Conservation (phyloP, 2,329 filamentous ascomycete genomes). For the Ophiostoma fasciatum region DNA sequence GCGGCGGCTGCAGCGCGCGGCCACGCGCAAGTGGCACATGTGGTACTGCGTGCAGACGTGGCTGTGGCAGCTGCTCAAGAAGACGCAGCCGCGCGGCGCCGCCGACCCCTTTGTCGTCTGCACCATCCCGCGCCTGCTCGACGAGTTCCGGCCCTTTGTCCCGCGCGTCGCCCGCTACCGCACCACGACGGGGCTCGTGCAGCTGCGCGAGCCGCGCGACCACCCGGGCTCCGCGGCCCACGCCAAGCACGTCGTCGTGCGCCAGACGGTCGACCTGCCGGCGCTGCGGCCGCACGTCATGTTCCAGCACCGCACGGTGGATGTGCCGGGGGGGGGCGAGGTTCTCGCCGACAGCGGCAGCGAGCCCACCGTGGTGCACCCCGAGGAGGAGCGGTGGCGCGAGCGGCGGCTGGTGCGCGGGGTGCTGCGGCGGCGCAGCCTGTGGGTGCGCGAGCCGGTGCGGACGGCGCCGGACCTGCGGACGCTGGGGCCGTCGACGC, state of each 20-base stretch:
- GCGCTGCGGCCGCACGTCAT: conserved; percentile 1
- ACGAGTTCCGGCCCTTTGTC: conserved; percentile 32
- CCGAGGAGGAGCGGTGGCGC: background rate
- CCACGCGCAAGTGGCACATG: conserved; percentile 17
- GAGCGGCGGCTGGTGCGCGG: background rate
- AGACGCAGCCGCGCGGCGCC: conserved; percentile 4
- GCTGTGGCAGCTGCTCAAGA: conserved; percentile 14
- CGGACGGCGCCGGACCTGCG: background rate
- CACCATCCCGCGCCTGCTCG: conserved; percentile 27
- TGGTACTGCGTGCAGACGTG: conserved; percentile 19
- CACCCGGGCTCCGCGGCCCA: background rate
- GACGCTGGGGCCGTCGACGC: background rate
- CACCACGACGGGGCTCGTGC: conserved; percentile 23
- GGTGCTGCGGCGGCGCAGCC: background rate
- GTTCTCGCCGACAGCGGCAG: background rate
- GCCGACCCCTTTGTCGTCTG: conserved; percentile 6
- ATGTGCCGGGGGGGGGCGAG: background rate
- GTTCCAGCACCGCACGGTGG: background rate
- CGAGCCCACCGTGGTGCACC: background rate
- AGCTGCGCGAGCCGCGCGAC: conserved; percentile 17
- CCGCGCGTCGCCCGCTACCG: conserved; percentile 22
- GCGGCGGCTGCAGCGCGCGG: conserved; percentile 15
- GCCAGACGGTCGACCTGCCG: conserved; percentile 3
- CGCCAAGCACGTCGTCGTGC: background rate
- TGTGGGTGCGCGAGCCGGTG: background rate